Evolutionary conservation across 371 early-diverging fungal species (phyloP), one percentile per base, ranked within the genome.

Genomic region (Mucor racemosus): DNA sequence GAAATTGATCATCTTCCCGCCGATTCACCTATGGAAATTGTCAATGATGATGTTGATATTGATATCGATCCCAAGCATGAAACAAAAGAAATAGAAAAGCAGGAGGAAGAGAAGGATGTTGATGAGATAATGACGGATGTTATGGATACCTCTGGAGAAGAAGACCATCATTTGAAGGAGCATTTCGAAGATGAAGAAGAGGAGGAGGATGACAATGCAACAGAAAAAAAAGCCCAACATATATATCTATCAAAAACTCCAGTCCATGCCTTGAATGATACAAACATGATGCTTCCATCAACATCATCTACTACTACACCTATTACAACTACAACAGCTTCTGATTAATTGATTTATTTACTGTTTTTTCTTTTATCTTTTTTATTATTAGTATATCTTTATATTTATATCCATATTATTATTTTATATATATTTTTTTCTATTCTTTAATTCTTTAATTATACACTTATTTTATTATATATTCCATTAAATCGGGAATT

Each of bases 11-110:
- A 21, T 5, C 38, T 38, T 9, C 46, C 58, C 14, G 44, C 35
- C 1, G 62, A 67, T 21, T 60, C 67, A 1, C 61, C 67, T 5
- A 67, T 67, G 56, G 67, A 67, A 13, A 55, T 61, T 38, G 61
- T 60, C 7, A 44, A 54, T 21, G 57, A 60, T 26, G 44, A 56
- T 35, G 56, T 46, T 48, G 62, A 61, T 13, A 14, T 26, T 26
- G 26, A 26, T 26, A 26, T 26, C 3, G 26, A 26, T 26, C 26
- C 10, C 31, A 31, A 0, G 11, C 17, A 19, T 9, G 26, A 4
- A 9, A 10, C 15, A 33, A 3, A 13, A 13, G 33, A 54, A 54
- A 3, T 5, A 33, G 33, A 50, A 50, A 19, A 8, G 7, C 7
- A 14, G 3, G 15, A 33, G 6, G 26, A 54, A 13, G 33, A 54